Evolutionary conservation across 768 basidiomycete species (phyloP).

Genomic region (Trametes villosa): DNA sequence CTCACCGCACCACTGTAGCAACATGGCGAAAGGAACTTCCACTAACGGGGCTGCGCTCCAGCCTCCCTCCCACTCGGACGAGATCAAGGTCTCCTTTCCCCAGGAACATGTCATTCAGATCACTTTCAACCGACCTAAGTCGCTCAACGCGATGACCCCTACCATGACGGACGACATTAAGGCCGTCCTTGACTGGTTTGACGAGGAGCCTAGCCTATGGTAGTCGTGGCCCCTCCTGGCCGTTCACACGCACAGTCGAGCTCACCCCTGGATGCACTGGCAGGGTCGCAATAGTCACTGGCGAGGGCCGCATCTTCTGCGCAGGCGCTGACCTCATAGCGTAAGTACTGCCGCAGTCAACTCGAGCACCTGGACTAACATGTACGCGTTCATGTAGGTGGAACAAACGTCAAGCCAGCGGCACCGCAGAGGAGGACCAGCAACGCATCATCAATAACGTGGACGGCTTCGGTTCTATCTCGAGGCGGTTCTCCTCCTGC

Average conservation of each 20-base stretch:
- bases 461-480: constrained; percentile 76
- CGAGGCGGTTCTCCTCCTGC: constrained; percentile 58
- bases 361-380: background rate
- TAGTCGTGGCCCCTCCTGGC: no score
- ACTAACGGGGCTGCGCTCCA: background rate
- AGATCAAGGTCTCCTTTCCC: constrained; percentile 48
- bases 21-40: background rate
- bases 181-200: constrained; percentile 69
- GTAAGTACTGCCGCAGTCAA: constrained; percentile 43
- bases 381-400: constrained; percentile 49
- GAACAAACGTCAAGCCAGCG: constrained; percentile 55
- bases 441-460: constrained; percentile 42
- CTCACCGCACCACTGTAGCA: background rate
- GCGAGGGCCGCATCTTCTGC: constrained; percentile 73
- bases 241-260: no score
- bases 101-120: constrained; percentile 56
- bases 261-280: no score
- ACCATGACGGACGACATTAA: constrained; percentile 58
- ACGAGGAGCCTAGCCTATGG: constrained; percentile 74
- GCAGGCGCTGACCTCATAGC: constrained; percentile 80
- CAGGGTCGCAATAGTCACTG: constrained; percentile 81
- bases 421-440: constrained; percentile 46
- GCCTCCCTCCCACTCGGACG: constrained; percentile 40
- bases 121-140: constrained; percentile 67
- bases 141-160: constrained; percentile 76